Evolutionary conservation across 176 grass and related monocot genomes (phyloP), one percentile per base, ranked within the genome.

Genomic region (Triticum timopheevii): DNA sequence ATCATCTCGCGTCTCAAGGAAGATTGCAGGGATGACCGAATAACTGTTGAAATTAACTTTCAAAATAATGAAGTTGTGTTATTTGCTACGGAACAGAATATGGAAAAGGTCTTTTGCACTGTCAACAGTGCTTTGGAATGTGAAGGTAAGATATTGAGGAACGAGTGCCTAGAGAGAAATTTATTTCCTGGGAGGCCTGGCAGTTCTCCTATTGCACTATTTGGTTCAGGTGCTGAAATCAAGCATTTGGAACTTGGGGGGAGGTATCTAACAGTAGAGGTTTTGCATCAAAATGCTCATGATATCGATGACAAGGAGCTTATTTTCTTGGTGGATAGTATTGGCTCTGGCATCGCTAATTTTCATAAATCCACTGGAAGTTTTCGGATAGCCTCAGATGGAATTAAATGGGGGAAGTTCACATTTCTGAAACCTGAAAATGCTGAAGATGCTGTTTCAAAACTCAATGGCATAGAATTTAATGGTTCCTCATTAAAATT

Each of bases 221-320:
- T 98, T 86, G 93, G 96, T 11, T 95, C 96, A 23, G 93, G 96
- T 86, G 96, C 92, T 91, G 91, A 95, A 90, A 94, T 98, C 24
- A 98, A 98, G 83, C 96, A 98, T 92, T 89, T 95, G 27, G 96
- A 98, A 84, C 93, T 98, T 72, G 93, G 81, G 66, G 95, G 90
- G 70, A 87, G 90, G 49, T 86, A 76, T 88, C 61, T 98, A 69
- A 88, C 96, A 0, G 91, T 98, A 77, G 96, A 98, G 67, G 81
- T 98, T 86, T 65, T 71, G 36, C 96, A 95, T 92, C 90, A 91
- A 87, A 94, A 94, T 86, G 84, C 92, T 27, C 39, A 24, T 84
- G 62, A 50, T 68, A 69, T 98, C 24, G 80, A 86, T 90, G 96
- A 94, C n/a, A 96, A 89, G 86, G 96, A 98, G 36, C 86, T 98